Base-by-base conservation (phyloP, 2,329 filamentous ascomycete species). In the Paracorniculantispora psalliotae region DNA sequence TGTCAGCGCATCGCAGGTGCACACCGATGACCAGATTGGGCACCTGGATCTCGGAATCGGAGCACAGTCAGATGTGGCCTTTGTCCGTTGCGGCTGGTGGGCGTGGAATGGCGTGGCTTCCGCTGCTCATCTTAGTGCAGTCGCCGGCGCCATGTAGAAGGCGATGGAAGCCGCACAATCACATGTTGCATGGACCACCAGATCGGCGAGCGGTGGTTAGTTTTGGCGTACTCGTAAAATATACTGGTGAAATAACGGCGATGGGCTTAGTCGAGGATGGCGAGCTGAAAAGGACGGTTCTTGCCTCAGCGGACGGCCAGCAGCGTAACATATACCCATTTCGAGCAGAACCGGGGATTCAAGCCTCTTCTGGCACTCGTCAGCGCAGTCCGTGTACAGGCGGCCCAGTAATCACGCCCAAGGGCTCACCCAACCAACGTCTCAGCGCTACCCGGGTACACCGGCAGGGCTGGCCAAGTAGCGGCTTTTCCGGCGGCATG, bases 1-100 rank as follows among this genome's bases (percentile, higher is more conserved):
- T 17, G 28, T 19, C 39, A 6, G 26, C 26, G 46, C 26, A 49
- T 49, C 26, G 26, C 46, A 49, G 26, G 35, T 28, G 7, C 5
- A 39, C 21, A 15, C 17, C 43, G 43, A 56, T 39, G 30, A 43
- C 21, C 33, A 49, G 19, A 50, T 43, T 17, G 17, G 19, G 15
- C n/a, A 17, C n/a, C 30, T 57, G 33, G 46, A 57, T 57, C 46
- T 57, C 54, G 54, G 54, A 57, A 57, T 57, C 54, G 54, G n/a
- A 30, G 46, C 28, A 57, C 44, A 57, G 54, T 50, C 54, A 57
- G 54, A 57, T 35, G 54, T 19, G 35, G 12, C 30, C 19, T 44
- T 55, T 25, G 41, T n/a, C 28, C 52, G 41, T 4, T 19, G n/a
- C 12, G 26, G 17, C 5, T 21, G 6, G 28, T 28, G 19, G 41